Conservation (phyloP, 352 stramenopile genomes). For the Pythium volutum region DNA sequence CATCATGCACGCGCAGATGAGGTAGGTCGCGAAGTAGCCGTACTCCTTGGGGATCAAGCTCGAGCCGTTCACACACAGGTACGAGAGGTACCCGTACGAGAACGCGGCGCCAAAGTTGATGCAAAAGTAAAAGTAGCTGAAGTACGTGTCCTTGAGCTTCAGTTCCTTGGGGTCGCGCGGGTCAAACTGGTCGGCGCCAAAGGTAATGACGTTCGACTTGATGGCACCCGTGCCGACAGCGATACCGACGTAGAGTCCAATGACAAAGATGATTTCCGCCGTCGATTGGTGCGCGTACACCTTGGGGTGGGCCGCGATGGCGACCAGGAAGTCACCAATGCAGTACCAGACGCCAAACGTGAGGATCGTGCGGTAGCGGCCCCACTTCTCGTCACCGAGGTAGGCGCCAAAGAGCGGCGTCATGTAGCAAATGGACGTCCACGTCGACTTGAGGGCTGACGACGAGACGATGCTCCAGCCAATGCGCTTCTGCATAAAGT, state of each 20-base stretch:
- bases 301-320: conserved; percentile 56
- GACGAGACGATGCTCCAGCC: conserved; percentile 73
- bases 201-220: conserved; percentile 86
- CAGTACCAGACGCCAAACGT: conserved; percentile 83
- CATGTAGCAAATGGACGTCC: conserved; percentile 88
- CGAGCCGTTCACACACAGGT: conserved; percentile 85
- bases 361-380: conserved; percentile 77
- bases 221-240: conserved; percentile 80
- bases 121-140: conserved; percentile 91
- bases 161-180: conserved; percentile 78
- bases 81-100: conserved; percentile 88
- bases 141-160: conserved; percentile 82
- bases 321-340: conserved; percentile 61
- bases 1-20: conserved; percentile 67
- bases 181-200: conserved; percentile 87
- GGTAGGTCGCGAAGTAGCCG: conserved; percentile 88
- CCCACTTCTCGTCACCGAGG: conserved; percentile 84
- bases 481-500: conserved; percentile 80
- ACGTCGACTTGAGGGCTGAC: conserved; percentile 87
- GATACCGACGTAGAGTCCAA: conserved; percentile 72
- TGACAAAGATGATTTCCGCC: conserved; percentile 70
- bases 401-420: conserved; percentile 80
- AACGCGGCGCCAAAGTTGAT: conserved; percentile 91
- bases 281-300: conserved; percentile 37
- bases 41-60: conserved; percentile 72